Conservation (phyloP, 2,329 filamentous ascomycete genomes). For the Penicillium sp. region DNA sequence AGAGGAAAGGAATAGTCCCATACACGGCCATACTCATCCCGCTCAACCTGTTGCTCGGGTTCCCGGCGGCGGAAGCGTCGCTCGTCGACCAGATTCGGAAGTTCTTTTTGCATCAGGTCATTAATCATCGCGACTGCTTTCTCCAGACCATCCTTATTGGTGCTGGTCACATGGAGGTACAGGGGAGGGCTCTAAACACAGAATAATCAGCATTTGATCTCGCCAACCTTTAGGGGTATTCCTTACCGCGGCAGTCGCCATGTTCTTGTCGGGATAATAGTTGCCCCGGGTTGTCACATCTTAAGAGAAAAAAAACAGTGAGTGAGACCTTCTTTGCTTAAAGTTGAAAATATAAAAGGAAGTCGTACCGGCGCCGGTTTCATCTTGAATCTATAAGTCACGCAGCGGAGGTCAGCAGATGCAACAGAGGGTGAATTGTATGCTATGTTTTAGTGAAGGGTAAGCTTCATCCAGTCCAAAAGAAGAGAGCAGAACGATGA, state of each 20-base stretch:
- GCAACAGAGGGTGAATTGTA: constrained; percentile 65
- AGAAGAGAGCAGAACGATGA: constrained; percentile 26
- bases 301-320: constrained; percentile 55
- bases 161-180: constrained; percentile 94
- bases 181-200: constrained; percentile 77
- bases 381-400: constrained; percentile 98
- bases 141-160: constrained; percentile 85
- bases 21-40: constrained; percentile 88
- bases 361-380: constrained; percentile 98
- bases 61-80: constrained; percentile 84
- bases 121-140: constrained; percentile 84
- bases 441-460: constrained; percentile 61
- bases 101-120: constrained; percentile 91
- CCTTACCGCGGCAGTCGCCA: constrained; percentile 89
- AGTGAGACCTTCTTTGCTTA: constrained; percentile 57
- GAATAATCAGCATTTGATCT: background rate
- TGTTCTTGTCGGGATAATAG: constrained; percentile 95
- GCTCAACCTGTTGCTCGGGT: constrained; percentile 71
- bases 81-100: constrained; percentile 93
- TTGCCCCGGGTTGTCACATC: constrained; percentile 98
- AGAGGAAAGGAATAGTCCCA: background rate
- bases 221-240: background rate
- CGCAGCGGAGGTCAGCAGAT: constrained; percentile 88
- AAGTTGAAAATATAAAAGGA: constrained; percentile 43
- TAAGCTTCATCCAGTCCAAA: constrained; percentile 67